Evolutionary conservation across 2,329 filamentous ascomycete genomes (phyloP).

Genomic region (Colletotrichum kahawae): DNA sequence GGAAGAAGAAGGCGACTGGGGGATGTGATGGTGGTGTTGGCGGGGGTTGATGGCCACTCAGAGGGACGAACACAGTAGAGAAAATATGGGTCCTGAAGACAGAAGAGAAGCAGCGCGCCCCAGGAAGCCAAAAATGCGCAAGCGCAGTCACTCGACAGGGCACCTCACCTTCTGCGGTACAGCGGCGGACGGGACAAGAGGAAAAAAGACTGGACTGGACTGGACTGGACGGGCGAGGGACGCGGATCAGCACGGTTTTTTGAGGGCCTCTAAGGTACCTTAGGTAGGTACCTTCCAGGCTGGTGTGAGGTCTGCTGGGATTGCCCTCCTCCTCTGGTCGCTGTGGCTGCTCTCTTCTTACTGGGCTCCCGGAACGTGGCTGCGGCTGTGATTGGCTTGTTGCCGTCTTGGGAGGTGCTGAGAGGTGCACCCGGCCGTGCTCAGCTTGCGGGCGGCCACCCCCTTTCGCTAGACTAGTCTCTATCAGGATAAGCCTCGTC

Average conservation of each 20-base stretch:
- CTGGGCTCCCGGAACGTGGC: neutral
- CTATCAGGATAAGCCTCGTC: neutral
- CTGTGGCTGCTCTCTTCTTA: neutral
- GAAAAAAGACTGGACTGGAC: neutral
- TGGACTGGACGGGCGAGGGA: neutral
- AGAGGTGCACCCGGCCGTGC: neutral
- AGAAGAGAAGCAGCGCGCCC: constrained; percentile 22
- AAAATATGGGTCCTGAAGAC: constrained; percentile 31
- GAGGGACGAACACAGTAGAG: constrained; percentile 14
- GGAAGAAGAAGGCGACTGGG: neutral
- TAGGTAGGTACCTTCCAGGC: neutral
- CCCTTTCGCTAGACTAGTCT: neutral
- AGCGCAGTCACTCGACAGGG: neutral
- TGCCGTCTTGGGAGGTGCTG: neutral
- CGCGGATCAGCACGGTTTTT: constrained; percentile 19
- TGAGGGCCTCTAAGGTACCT: neutral
- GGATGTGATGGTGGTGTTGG: neutral
- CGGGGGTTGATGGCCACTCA: constrained; percentile 23
- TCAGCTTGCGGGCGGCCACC: neutral
- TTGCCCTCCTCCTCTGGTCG: neutral
- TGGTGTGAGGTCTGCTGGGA: neutral
- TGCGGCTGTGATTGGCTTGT: constrained; percentile 1
- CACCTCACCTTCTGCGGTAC: neutral
- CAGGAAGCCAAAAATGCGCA: neutral
- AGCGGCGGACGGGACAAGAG: neutral